Evolutionary conservation across 345 rosid species (phyloP), one percentile per base, ranked within the genome.

Genomic region (Sonneratia caseolaris): DNA sequence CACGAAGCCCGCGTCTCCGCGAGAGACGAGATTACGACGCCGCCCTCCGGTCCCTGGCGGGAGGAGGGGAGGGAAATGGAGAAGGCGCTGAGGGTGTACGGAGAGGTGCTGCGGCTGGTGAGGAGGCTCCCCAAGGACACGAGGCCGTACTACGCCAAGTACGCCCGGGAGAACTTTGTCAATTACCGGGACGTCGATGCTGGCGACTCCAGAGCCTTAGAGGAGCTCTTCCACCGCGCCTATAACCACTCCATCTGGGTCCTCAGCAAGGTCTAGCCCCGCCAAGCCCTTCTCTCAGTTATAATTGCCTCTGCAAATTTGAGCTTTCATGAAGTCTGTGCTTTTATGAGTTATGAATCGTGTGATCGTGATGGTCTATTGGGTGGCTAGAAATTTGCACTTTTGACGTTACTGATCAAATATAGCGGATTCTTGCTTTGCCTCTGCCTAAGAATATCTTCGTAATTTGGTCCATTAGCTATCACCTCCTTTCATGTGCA

Each of bases 241-340:
- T 90, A 89, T 66, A 85, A 84, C 79, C 99, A 95, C 83, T 92
- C 99, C 66, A 75, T 90, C 57, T 92, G 99, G 99, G 89, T 95
- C 76, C 94, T 92, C 83, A 82, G 81, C 73, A 95, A 95, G 99
- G 97, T 90, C 40, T 21, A 1, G 27, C 43, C 8, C 65, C 47
- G 45, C 10, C 5, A 42, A 42, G 10, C 10, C 45, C 45, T 42
- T 42, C 51, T 24, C 42, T 21, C 51, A 27, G 14, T 37, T 22
- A 0, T 10, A 14, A 43, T 14, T 15, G 13, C 43, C 16, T 35
- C 5, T 69, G 40, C 40, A 27, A 21, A 5, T 15, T 24, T 22
- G 42, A 37, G 69, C 15, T 67, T 40, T 37, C 22, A 15, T 15
- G 7, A 42, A 37, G 40, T 66, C 16, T 19, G 22, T n/a, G 5